These are phyloP conservation scores for Leptographium galeiforme DNA, from an alignment of 2,329 filamentous ascomycete species.

Conservation along the genomic window DNA sequence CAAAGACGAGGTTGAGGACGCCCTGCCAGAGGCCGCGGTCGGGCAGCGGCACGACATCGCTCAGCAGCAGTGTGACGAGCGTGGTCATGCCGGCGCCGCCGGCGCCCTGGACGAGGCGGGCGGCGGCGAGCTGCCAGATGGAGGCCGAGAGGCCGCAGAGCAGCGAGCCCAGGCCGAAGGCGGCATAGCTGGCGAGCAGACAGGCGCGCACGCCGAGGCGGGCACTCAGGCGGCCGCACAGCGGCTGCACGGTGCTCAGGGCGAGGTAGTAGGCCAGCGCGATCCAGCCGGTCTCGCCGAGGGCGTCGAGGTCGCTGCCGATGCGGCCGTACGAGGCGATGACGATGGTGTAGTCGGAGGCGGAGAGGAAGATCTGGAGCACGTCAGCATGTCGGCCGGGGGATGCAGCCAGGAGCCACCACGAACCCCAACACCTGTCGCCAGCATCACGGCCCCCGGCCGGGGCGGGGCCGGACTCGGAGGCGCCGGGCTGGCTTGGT, in stretches of 20 bases:
- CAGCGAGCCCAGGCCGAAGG: no score
- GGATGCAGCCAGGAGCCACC: no score
- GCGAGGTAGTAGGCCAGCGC: slow-evolving; percentile 55
- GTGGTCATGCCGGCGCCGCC: slow-evolving; percentile 66
- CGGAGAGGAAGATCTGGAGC: slow-evolving; percentile 54
- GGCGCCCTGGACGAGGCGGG: slow-evolving; percentile 37
- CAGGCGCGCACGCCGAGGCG: no score
- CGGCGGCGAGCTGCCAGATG: slow-evolving; percentile 12
- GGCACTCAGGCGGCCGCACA: no score
- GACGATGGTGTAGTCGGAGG: slow-evolving; percentile 64
- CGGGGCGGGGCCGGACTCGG: neutral
- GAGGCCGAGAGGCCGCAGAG: slow-evolving; percentile 24
- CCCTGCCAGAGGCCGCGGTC: slow-evolving; percentile 64
- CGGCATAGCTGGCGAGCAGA: no score
- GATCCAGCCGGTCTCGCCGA: slow-evolving; percentile 66
- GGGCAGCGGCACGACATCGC: slow-evolving; percentile 55
- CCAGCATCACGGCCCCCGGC: neutral
- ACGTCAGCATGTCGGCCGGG: no score
- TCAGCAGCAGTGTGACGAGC: slow-evolving; percentile 54
- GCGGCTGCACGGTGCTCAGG: slow-evolving; percentile 18
- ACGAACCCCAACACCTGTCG: neutral
- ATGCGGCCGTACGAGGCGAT: slow-evolving; percentile 66
- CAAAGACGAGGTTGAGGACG: slow-evolving; percentile 57
- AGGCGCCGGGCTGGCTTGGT: no score
- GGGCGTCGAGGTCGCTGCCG: slow-evolving; percentile 58